Percentiles rank a stretch among this genome's conserved stretches.
These are phyloP conservation scores for Podaxis pistillaris DNA, from an alignment of 768 basidiomycete species.

Conservation along the genomic window DNA sequence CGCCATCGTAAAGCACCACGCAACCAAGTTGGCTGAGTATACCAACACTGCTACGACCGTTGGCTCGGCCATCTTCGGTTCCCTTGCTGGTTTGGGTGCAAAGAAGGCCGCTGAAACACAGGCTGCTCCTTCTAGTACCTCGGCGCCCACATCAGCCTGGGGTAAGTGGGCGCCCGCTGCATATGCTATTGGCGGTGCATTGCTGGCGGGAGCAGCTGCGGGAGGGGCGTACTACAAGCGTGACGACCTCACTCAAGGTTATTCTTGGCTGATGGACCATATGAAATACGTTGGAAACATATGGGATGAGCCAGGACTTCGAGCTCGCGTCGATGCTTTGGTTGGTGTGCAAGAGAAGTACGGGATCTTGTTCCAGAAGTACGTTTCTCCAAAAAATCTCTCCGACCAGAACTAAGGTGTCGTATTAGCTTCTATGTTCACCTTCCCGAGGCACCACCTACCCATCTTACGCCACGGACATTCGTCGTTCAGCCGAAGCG, in stretches of 20 bases:
- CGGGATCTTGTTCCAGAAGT: slow-evolving; percentile 75
- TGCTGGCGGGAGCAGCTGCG: slow-evolving; percentile 80
- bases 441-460: slow-evolving; percentile 68
- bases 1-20: slow-evolving; percentile 78
- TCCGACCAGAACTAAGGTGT: not conserved
- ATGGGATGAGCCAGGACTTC: slow-evolving; percentile 74
- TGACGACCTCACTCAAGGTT: slow-evolving; percentile 69
- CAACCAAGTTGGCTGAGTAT: slow-evolving; percentile 72
- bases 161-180: slow-evolving; percentile 61
- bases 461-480: slow-evolving; percentile 55
- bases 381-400: slow-evolving; percentile 26
- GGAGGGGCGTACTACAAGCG: slow-evolving; percentile 82
- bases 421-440: slow-evolving; percentile 73
- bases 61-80: slow-evolving; percentile 59
- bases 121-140: slow-evolving; percentile 25
- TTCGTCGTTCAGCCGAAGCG: slow-evolving; percentile 76
- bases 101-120: slow-evolving; percentile 33
- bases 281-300: slow-evolving; percentile 85
- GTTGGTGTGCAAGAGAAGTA: slow-evolving; percentile 56
- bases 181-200: slow-evolving; percentile 68
- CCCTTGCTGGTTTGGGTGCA: slow-evolving; percentile 49
- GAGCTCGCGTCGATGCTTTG: slow-evolving; percentile 59
- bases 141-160: slow-evolving; percentile 36
- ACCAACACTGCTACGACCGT: slow-evolving; percentile 63
- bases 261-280: slow-evolving; percentile 80